Percentiles rank a stretch among this genome's conserved stretches.
phyloP scores from a whole-genome alignment of 345 rosid genomes.

The Erysimum cheiranthoides region DNA sequence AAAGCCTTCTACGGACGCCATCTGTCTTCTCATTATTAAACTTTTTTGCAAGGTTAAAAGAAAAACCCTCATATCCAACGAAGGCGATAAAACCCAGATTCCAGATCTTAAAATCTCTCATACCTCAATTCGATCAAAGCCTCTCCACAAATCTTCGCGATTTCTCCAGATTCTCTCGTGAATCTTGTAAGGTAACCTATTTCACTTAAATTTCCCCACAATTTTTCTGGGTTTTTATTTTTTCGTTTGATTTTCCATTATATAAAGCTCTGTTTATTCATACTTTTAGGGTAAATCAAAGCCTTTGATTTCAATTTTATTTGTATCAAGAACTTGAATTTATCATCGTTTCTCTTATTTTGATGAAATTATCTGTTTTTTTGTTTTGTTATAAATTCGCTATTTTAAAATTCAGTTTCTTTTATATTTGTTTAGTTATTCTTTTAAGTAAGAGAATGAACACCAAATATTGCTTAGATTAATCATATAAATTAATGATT shows the following conservation, averaged over 20 bases:
- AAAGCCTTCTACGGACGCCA: not conserved
- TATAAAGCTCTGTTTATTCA: no score
- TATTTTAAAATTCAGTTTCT: not conserved
- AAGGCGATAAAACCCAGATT: constrained; percentile 1
- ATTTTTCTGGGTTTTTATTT: not conserved
- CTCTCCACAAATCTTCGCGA: not conserved
- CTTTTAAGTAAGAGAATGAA: no score
- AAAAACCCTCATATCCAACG: constrained; percentile 17
- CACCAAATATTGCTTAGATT: no score
- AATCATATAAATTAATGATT: no score
- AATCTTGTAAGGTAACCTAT: not conserved
- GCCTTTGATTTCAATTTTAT: not conserved
- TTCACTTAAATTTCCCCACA: not conserved
- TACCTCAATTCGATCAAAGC: not conserved
- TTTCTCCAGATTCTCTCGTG: not conserved
- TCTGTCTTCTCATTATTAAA: constrained; percentile 4
- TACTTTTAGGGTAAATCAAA: not conserved
- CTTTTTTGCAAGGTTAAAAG: not conserved
- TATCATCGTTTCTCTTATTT: not conserved
- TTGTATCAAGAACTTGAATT: not conserved
- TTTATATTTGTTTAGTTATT: not conserved
- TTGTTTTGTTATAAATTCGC: not conserved
- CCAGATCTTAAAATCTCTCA: constrained; percentile 32
- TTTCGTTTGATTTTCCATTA: no score
- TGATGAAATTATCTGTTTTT: not conserved